Base-by-base conservation (phyloP, 306 rosid genomes). In the Ziziphus jujuba region DNA sequence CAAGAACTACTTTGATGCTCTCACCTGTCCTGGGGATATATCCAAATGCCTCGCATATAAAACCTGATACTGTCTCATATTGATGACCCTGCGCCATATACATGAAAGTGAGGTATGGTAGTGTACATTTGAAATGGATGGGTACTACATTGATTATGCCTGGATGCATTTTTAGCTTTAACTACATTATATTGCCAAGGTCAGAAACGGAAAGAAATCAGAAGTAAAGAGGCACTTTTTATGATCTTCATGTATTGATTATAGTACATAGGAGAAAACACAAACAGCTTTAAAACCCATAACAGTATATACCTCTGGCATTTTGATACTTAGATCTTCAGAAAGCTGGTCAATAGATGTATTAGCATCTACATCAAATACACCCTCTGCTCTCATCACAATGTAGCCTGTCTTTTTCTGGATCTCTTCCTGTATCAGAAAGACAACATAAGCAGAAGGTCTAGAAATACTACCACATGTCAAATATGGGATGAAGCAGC, bases 391-490 rank as follows among this genome's bases (percentile, higher is more conserved):
- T 63, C 96, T 92, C 96, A 95, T 95, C 75, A 95, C 97, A 54
- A 95, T 76, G 74, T 95, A 95, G 68, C 99, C 99, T n/a, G 96
- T 95, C 82, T 91, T 95, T 60, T 91, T 95, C 81, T 95, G 96
- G 73, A 95, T 95, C 86, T 91, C 99, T 84, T 95, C 99, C 99
- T 95, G 78, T 56, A 53, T 48, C 28, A 80, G 59, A 50, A 58
- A 76, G 65, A n/a, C 28, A 77, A 62, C 72, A 65, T 59, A 61
- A 67, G 49, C 49, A 61, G 40, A 49, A 48, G 15, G 33, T 48
- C 15, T 1, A 25, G 25, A 53, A 67, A 65, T 16, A 66, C 49
- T 31, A 35, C 16, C 43, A 48, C 23, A 44, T 47, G 24, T 43
- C 19, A 51, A 22, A 3, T 9, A 38, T 2, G 51, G 36, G 5